Conservation (phyloP, 1,284 basidiomycete genomes). For the Ustanciosporium gigantosporum region DNA sequence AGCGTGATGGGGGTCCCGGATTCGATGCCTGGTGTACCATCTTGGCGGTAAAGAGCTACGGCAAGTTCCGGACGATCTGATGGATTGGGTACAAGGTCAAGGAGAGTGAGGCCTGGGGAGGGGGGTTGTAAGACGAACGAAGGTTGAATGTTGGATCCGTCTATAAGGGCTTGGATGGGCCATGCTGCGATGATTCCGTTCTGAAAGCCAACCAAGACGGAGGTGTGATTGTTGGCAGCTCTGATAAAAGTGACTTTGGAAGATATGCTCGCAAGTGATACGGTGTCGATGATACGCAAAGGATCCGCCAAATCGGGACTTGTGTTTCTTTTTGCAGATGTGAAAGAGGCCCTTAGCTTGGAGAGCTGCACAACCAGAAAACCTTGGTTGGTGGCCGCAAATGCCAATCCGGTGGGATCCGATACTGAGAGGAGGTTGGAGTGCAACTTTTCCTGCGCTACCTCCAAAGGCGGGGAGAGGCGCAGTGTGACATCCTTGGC, state of each 20-base stretch:
- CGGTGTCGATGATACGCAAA: slow-evolving; percentile 20
- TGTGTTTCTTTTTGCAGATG: slow-evolving; percentile 28
- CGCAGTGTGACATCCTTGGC: slow-evolving; percentile 53
- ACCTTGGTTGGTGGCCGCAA: slow-evolving; percentile 62
- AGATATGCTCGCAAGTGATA: slow-evolving; percentile 7
- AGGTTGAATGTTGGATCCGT: slow-evolving; percentile 21
- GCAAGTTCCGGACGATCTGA: slow-evolving; percentile 61
- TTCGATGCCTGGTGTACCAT: slow-evolving; percentile 56
- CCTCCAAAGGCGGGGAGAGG: slow-evolving; percentile 46
- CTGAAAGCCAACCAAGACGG: slow-evolving; percentile 35
- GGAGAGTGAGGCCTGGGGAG: slow-evolving; percentile 22
- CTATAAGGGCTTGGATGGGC: slow-evolving; percentile 18
- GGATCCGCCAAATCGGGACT: slow-evolving; percentile 18
- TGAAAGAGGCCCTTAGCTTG: slow-evolving; percentile 34
- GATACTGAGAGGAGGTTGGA: slow-evolving; percentile 62
- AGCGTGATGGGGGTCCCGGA: slow-evolving; percentile 25
- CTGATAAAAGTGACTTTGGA: slow-evolving; percentile 36
- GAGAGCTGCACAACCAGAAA: slow-evolving; percentile 56
- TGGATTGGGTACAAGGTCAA: slow-evolving; percentile 63
- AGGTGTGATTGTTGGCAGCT: slow-evolving; percentile 24
- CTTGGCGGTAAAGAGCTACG: slow-evolving; percentile 57
- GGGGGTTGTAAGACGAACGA: slow-evolving; percentile 32
- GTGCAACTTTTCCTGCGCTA: slow-evolving; percentile 26
- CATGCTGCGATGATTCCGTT: slow-evolving; percentile 46
- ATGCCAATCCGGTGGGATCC: slow-evolving; percentile 59